These are phyloP conservation scores for Bremia lactucae DNA, from an alignment of 352 stramenopile genomes.

Conservation along the genomic window DNA sequence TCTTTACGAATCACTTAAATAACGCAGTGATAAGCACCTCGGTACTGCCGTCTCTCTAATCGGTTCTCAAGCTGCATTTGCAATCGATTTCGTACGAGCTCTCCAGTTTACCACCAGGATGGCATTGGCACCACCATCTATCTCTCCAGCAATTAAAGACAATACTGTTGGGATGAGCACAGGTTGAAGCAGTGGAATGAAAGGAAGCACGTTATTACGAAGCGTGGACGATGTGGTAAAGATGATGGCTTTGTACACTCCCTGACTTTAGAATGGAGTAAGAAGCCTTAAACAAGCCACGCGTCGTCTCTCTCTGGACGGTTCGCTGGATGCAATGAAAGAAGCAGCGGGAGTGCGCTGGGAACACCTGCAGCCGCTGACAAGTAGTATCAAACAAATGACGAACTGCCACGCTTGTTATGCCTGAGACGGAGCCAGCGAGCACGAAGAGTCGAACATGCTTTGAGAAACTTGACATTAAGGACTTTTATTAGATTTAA, in stretches of 20 bases:
- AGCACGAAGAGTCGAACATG: constrained; percentile 38
- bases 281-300: constrained; percentile 68
- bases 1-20: constrained; percentile 46
- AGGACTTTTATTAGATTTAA: no score
- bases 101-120: constrained; percentile 60
- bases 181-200: constrained; percentile 21
- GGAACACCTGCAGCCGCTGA: constrained; percentile 73
- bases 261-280: constrained; percentile 81
- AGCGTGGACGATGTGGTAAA: constrained; percentile 63
- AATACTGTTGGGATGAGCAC: constrained; percentile 34
- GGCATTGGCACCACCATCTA: constrained; percentile 62
- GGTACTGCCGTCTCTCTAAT: constrained; percentile 34
- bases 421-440: constrained; percentile 68
- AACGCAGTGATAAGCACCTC: constrained; percentile 44
- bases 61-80: constrained; percentile 66
- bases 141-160: constrained; percentile 30
- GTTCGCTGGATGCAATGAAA: constrained; percentile 54
- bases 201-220: constrained; percentile 39
- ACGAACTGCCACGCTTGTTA: constrained; percentile 72
- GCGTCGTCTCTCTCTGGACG: constrained; percentile 43
- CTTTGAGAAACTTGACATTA: no score
- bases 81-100: constrained; percentile 76
- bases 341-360: constrained; percentile 45
- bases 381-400: constrained; percentile 82
- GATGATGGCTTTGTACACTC: constrained; percentile 84